Conservation (phyloP, 441 rosid genomes). For the Pelargonium australe region DNA sequence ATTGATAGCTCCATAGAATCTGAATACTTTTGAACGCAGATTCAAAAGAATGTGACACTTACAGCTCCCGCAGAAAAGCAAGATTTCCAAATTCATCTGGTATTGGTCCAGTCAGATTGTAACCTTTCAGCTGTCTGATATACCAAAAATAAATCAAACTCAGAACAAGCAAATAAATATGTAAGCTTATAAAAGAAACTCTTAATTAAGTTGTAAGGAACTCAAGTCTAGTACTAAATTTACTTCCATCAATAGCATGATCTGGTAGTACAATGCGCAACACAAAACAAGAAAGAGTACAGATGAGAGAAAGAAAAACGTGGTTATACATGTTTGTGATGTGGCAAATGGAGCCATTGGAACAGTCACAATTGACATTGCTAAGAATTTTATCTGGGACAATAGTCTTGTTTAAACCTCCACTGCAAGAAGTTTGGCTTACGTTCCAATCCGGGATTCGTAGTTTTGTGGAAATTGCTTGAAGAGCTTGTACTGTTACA, state of each 20-base stretch:
- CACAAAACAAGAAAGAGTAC: background rate
- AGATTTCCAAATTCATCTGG: constrained; percentile 63
- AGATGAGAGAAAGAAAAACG: background rate
- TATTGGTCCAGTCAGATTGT: constrained; percentile 49
- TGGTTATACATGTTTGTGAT: constrained; percentile 48
- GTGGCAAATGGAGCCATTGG: constrained; percentile 35
- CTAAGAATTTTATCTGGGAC: background rate
- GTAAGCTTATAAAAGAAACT: background rate
- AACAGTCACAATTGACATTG: constrained; percentile 44
- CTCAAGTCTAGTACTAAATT: background rate
- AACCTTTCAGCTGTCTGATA: constrained; percentile 46
- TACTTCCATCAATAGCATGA: background rate
- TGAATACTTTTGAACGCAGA: background rate
- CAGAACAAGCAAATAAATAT: background rate
- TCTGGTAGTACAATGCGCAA: too few relatives aligned
- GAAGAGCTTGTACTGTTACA: constrained; percentile 47
- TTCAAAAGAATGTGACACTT: constrained; percentile 21
- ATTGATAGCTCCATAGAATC: background rate
- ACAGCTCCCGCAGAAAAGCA: constrained; percentile 46
- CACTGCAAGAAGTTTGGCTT: constrained; percentile 35
- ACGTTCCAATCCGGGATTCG: constrained; percentile 28
- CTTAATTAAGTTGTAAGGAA: background rate
- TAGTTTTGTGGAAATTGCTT: constrained; percentile 40
- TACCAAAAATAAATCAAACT: background rate
- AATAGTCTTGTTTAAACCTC: constrained; percentile 24